Base-by-base conservation (phyloP, 108 stramenopile species). In the Pinguiococcus pyrenoidosus region DNA sequence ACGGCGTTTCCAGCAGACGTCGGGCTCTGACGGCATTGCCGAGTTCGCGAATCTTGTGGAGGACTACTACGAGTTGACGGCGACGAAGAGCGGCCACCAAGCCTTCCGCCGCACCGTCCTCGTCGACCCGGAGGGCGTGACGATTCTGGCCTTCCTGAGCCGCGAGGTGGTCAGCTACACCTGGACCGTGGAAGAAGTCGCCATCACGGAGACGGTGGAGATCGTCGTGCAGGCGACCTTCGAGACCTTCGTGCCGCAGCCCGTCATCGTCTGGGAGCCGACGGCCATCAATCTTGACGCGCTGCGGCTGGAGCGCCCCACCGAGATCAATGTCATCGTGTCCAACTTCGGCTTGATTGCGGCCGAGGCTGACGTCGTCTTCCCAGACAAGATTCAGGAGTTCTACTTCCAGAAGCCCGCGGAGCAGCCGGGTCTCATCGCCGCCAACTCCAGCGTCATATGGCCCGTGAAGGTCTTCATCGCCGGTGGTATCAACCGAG, bases 221-320 rank as follows among this genome's bases (percentile, higher is more conserved):
- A 54, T 62, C 17, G 26, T 62, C 33, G 61, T 62, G 34, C 44
- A 62, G 50, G 44, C 61, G 21, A 62, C 48, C n/a, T 62, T 62
- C 35, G 29, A 13, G 25, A 62, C 61, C 7, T 18, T 37, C 20
- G 61, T 62, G 13, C 61, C 61, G 28, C 25, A 25, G 2, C 61
- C 61, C 20, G 34, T 62, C 9, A 37, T 62, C 13, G 34, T 50
- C 6, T 62, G 52, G 52, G 61, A 54, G 16, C 49, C 61, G 12
- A 5, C 43, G 20, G 44, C 52, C 35, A 5, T 62, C 5, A 35
- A 62, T 37, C 46, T 29, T 26, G 52, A 54, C 21, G 13, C 18
- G 29, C 34, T 62, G 26, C 10, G 34, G 12, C 24, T 35, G 25
- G 48, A 39, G 6, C 16, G 44, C 12, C 39, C 54, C 37, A 44